Conservation (phyloP, 2,329 filamentous ascomycete species). For the Fusarium napiforme region DNA sequence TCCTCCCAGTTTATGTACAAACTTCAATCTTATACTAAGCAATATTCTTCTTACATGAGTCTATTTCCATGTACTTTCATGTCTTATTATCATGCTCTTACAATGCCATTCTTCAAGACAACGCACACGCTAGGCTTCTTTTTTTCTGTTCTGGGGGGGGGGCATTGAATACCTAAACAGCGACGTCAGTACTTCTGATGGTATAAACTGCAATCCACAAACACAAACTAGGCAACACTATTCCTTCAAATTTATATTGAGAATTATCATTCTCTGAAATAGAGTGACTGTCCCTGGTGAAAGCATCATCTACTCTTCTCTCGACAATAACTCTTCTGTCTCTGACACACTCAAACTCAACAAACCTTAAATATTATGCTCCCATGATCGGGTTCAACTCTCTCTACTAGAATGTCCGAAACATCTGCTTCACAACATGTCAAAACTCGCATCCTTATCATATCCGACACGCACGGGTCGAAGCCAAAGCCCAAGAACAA, state of each 20-base stretch:
- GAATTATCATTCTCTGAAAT: background rate
- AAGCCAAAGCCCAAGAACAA: slow-evolving; percentile 28
- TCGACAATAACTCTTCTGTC: background rate
- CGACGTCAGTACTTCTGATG: slow-evolving; percentile 16
- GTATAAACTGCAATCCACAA: background rate
- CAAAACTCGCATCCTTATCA: slow-evolving; percentile 53
- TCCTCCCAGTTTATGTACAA: background rate
- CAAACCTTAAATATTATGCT: background rate
- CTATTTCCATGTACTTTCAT: background rate
- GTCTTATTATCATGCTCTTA: background rate
- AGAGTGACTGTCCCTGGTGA: background rate
- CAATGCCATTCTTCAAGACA: background rate
- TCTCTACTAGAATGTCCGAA: slow-evolving; percentile 15
- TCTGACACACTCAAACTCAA: background rate
- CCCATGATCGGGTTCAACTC: background rate
- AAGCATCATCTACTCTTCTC: background rate
- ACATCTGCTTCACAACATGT: slow-evolving; percentile 27
- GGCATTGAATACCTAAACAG: background rate
- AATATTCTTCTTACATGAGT: background rate
- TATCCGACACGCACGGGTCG: slow-evolving; percentile 53
- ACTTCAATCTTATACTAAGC: no score
- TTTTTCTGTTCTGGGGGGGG: background rate
- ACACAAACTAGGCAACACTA: background rate
- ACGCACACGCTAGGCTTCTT: background rate
- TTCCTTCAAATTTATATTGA: background rate